A percentile compares a stretch with the other conserved stretches of the same genome.
phyloP scores from a whole-genome alignment of 2,329 filamentous ascomycete genomes.

The Aureobasidium melanogenum region DNA sequence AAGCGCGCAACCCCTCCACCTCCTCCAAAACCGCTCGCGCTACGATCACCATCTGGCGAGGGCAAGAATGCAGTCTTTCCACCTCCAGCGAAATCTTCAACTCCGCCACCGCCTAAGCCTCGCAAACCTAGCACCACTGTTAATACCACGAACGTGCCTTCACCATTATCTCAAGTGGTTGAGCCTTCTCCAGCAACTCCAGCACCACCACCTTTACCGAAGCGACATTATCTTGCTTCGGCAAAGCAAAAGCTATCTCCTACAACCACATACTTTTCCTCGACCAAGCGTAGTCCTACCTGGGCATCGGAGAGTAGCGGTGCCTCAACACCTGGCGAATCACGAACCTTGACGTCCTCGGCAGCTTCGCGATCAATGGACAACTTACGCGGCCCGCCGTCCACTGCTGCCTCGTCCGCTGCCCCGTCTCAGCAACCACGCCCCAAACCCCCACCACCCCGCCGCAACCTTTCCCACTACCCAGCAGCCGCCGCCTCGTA shows the following conservation, averaged over 20 bases:
- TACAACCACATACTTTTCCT: constrained; percentile 17
- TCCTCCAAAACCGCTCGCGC: constrained; percentile 26
- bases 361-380: constrained; percentile 11
- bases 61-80: constrained; percentile 12
- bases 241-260: constrained; percentile 31
- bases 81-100: constrained; percentile 16
- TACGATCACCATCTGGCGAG: constrained; percentile 32
- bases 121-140: constrained; percentile 28
- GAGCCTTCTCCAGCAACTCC: constrained; percentile 16
- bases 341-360: not conserved
- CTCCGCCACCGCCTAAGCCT: constrained; percentile 23
- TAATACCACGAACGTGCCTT: constrained; percentile 19
- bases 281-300: constrained; percentile 15
- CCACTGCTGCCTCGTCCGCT: not conserved
- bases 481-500: constrained; percentile 29
- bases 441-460: constrained; percentile 30
- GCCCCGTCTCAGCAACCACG: constrained; percentile 14
- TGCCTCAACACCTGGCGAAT: not conserved
- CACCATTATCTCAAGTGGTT: constrained; percentile 26
- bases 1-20: constrained; percentile 18
- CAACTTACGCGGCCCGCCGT: not conserved
- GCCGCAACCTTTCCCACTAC: constrained; percentile 28
- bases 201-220: constrained; percentile 20
- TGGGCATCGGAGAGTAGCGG: constrained; percentile 8
- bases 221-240: constrained; percentile 27